These are phyloP conservation scores for Aegle marmelos DNA, from an alignment of 345 rosid genomes.

Conservation along the genomic window DNA sequence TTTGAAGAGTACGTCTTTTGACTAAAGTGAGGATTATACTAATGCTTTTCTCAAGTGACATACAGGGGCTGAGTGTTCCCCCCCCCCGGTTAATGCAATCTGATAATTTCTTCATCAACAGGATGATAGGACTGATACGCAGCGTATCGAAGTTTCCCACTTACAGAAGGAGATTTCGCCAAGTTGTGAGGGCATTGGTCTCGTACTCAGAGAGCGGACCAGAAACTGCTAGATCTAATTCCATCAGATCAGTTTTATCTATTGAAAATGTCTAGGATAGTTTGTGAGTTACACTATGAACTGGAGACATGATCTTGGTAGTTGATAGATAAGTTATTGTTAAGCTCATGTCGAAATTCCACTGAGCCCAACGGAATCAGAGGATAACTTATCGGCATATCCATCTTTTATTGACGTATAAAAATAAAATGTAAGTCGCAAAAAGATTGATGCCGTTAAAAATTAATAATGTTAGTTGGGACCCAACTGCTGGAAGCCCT, in stretches of 20 bases:
- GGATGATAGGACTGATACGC: constrained; percentile 72
- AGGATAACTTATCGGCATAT: not conserved
- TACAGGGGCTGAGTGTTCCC: not conserved
- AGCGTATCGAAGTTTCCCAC: constrained; percentile 70
- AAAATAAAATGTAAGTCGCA: too few species aligned
- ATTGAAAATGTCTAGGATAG: constrained; percentile 31
- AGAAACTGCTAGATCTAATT: constrained; percentile 26
- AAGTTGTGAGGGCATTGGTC: constrained; percentile 60
- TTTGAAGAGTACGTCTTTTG: not conserved
- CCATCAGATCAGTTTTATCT: constrained; percentile 38
- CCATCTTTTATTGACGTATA: too few species aligned
- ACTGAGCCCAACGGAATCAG: not conserved
- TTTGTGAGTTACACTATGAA: not conserved
- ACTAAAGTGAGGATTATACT: not conserved
- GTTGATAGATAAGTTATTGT: too few species aligned
- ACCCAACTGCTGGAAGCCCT: too few species aligned
- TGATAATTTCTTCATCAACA: constrained; percentile 11
- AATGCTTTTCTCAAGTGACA: not conserved
- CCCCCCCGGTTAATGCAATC: not conserved
- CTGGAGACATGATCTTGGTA: not conserved
- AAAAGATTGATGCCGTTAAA: too few species aligned
- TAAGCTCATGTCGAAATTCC: not conserved
- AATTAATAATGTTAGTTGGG: too few species aligned
- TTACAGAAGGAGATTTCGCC: constrained; percentile 60
- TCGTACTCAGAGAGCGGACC: constrained; percentile 42